These are phyloP conservation scores for Dunaliella primolecta DNA, from an alignment of 139 green algal species.

Conservation along the genomic window DNA sequence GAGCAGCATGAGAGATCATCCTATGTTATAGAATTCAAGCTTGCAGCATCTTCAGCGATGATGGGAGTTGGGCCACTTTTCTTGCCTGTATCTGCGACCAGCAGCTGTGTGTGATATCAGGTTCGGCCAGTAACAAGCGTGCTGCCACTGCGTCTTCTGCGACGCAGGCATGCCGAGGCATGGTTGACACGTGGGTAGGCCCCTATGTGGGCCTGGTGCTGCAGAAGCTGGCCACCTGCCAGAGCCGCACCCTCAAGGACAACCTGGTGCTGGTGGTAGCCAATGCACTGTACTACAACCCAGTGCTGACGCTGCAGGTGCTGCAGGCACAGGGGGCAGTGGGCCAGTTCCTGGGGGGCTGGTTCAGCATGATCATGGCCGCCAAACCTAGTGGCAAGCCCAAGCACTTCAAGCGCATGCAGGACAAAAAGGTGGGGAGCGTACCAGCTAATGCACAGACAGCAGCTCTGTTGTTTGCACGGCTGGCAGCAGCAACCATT, in stretches of 20 bases:
- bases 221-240: conserved; percentile 26
- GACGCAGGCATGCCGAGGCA: conserved; percentile 54
- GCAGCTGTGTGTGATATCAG: too few relatives aligned
- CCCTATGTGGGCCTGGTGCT: conserved; percentile 68
- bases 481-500: not conserved
- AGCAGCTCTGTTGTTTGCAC: too few relatives aligned
- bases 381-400: conserved; percentile 43
- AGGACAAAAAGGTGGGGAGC: conserved; percentile 72
- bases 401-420: conserved; percentile 62
- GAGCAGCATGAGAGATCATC: too few relatives aligned
- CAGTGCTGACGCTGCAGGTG: conserved; percentile 59
- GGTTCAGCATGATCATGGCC: conserved; percentile 67
- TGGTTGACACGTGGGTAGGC: conserved; percentile 77
- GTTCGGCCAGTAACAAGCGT: not conserved
- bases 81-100: too few relatives aligned
- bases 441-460: not conserved
- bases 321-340: conserved; percentile 34
- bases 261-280: conserved; percentile 73
- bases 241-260: conserved; percentile 52
- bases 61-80: too few relatives aligned
- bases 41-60: too few relatives aligned
- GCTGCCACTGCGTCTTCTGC: not conserved
- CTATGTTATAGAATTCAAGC: too few relatives aligned
- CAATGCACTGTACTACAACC: conserved; percentile 90
- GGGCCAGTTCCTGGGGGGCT: conserved; percentile 51